Conservation (phyloP, 768 basidiomycete species). For the Agaricus sinodeliciosus region DNA sequence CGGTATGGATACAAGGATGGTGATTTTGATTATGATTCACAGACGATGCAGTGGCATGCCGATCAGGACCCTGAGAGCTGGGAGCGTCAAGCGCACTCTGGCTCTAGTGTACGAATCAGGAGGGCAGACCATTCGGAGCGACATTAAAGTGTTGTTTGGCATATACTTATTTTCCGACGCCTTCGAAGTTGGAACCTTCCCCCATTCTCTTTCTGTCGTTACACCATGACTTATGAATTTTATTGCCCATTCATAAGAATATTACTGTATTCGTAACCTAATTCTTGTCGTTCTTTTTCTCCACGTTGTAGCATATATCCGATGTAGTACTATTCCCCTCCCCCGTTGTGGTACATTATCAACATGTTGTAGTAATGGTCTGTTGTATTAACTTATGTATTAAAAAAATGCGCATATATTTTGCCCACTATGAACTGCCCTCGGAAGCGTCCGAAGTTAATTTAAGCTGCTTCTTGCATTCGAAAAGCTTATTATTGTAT, state of each 20-base stretch:
- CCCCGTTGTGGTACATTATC: neutral
- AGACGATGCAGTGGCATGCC: slow-evolving; percentile 59
- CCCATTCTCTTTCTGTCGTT: neutral
- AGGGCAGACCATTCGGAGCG: slow-evolving; percentile 19
- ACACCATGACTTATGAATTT: neutral
- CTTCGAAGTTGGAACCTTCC: neutral
- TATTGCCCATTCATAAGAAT: neutral
- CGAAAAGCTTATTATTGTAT: neutral
- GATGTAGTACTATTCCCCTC: too few relatives aligned
- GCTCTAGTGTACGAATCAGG: slow-evolving; percentile 25
- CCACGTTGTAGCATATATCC: too few relatives aligned
- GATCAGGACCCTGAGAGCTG: slow-evolving; percentile 59
- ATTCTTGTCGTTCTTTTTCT: slow-evolving; percentile 4
- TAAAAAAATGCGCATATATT: neutral
- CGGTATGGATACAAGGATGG: slow-evolving; percentile 80
- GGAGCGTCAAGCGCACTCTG: slow-evolving; percentile 50
- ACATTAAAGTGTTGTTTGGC: slow-evolving; percentile 1
- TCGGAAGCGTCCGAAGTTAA: slow-evolving; percentile 3
- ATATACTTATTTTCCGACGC: neutral
- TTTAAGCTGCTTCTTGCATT: too few relatives aligned
- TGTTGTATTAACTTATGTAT: neutral
- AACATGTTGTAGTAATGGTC: too few relatives aligned
- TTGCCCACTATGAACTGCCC: neutral
- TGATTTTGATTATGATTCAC: slow-evolving; percentile 71
- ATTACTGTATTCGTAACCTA: neutral